Evolutionary conservation across 768 basidiomycete genomes (phyloP), one percentile per base, ranked within the genome.

Genomic region (Tricholoma bakamatsutake): DNA sequence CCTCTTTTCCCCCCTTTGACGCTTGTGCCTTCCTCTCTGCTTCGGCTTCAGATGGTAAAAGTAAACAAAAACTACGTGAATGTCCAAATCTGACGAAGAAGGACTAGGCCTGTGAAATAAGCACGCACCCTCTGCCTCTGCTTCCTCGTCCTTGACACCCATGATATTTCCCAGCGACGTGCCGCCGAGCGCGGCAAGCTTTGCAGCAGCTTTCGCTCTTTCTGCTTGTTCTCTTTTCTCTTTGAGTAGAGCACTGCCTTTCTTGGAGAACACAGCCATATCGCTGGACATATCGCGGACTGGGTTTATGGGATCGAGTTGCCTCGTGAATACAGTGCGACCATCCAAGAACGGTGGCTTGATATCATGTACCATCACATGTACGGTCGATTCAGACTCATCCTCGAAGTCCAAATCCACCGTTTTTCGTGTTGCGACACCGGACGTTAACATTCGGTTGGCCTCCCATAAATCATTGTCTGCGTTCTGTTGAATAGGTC

Each of bases 381-480:
- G 97, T 1, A 98, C 96, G 0, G 93, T 90, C 2, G 94, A 94
- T 66, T 96, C 93, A 0, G 90, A 87, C 64, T 98, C 97, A 66
- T 98, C 96, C 64, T 96, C 93, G 62, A 98, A 94, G 64, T 98
- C 95, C 21, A 95, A 78, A 66, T 99, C 94, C 48, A 99, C 80
- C 3, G 83, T 77, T 61, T 84, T 89, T 33, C 90, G 87, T 8
- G 90, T 91, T 1, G 92, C 90, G 17, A 98, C 88, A 64, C 97
- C 97, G 2, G 97, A 98, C 0, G 92, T 93, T 9, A 93, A 77
- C 89, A 99, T 95, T 65, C 96, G 90, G 66, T 98, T 98, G 7
- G 90, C 90, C 75, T 99, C 97, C 97, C 97, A 99, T 10, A 96
- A 75, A 64, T 99, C 97, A 64, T 97, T 98, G 69, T 99, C 97